Base-by-base conservation (phyloP, 2,329 filamentous ascomycete species). In the Aureobasidium subglaciale region DNA sequence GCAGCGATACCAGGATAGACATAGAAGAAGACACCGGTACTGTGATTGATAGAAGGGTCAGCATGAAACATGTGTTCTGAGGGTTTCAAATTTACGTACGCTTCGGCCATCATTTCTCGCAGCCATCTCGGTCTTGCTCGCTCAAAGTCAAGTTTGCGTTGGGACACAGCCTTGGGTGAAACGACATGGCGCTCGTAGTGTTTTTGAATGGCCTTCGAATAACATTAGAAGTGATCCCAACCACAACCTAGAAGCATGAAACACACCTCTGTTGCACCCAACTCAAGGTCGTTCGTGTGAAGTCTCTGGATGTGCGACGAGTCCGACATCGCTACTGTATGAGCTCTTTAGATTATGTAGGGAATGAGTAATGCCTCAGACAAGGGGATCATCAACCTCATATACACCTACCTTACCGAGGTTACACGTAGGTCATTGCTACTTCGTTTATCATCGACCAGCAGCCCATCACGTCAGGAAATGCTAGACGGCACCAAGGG, bases 61-160 rank as follows among this genome's bases (percentile, higher is more conserved):
- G 18, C 9, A 37, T 13, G 27, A 15, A 8, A 5, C 10, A 9
- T 10, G 15, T 16, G 10, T 16, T 10, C 32, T 4, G 11, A 16
- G 24, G 40, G 25, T 6, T 18, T 5, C 5, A 4, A 5, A 4
- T 2, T 27, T 9, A 48, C 43, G 13, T 25, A 48, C 43, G 78
- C 78, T 63, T 83, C 80, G 4, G 77, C 80, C 59, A 77, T 69
- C 68, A 77, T 78, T 62, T 83, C 78, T 50, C 80, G 69, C 34
- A 82, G 66, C 72, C 76, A 78, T 56, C 77, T 69, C 10, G 80
- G 80, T 46, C 80, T 71, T 3, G 67, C 57, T 59, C 77, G 73
- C 64, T 83, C 80, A 58, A 81, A 81, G 61, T 78, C 70, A 49
- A 83, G 74, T 59, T 75, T 79, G 15, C 76, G 71, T 61, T 81